Conservation (phyloP, 352 stramenopile species). For the Pythium aquatile region DNA sequence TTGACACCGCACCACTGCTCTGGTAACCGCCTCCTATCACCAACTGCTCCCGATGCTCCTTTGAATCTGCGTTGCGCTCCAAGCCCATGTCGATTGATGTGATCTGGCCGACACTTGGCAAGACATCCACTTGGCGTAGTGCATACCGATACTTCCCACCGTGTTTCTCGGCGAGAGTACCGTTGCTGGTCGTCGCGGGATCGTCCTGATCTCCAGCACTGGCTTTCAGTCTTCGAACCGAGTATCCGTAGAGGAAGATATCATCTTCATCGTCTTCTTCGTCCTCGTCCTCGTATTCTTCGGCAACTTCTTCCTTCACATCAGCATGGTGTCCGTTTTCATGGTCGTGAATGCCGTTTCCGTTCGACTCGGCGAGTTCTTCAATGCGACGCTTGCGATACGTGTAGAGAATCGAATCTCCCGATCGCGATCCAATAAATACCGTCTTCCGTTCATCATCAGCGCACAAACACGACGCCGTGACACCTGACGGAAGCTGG, state of each 20-base stretch:
- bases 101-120: constrained; percentile 78
- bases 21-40: constrained; percentile 73
- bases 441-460: constrained; percentile 63
- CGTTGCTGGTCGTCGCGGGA: not conserved
- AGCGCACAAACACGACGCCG: constrained; percentile 58
- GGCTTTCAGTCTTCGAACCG: constrained; percentile 20
- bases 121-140: constrained; percentile 59
- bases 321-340: constrained; percentile 28
- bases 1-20: constrained; percentile 62
- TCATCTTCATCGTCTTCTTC: constrained; percentile 66
- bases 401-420: constrained; percentile 73
- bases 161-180: not conserved
- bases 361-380: constrained; percentile 31
- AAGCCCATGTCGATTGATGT: constrained; percentile 80
- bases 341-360: constrained; percentile 19
- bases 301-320: constrained; percentile 42
- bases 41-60: constrained; percentile 75
- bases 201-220: constrained; percentile 19
- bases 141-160: constrained; percentile 39
- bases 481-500: constrained; percentile 45
- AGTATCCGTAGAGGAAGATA: constrained; percentile 69
- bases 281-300: constrained; percentile 55
- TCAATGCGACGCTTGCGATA: constrained; percentile 35
- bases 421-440: constrained; percentile 79
- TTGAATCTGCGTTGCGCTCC: constrained; percentile 72